Base-by-base conservation (phyloP, 1,139 yeast genomes). In the Protomyces inundatus region DNA sequence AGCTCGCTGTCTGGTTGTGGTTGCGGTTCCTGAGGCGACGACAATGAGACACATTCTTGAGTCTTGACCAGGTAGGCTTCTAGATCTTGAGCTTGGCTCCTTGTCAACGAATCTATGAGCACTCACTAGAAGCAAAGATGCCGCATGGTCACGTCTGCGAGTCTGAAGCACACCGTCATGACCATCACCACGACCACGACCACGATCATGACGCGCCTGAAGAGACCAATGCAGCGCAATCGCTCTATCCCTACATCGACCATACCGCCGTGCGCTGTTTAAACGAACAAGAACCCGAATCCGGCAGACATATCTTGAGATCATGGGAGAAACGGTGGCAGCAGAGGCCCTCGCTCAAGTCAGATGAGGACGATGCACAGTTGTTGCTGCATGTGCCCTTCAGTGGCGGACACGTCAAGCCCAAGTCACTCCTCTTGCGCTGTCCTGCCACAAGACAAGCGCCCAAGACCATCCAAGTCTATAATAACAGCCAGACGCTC, bases 311-410 rank as follows among this genome's bases (percentile, higher is more conserved):
- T 7, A 72, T 86, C 3, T 74, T 79, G 53, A 78, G 81, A 66
- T 72, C 86, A 3, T 88, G 90, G 79, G 79, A 80, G 50, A 74
- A 80, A 45, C 73, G 80, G 3, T 73, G 76, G 16, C 77, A 74
- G 7, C 73, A 73, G 1, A 76, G 75, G 6, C 64, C 64, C 51
- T 64, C 79, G 46, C 76, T 90, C 45, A 82, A 81, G 70, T 84
- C 91, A 0, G 97, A 91, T 73, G 84, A 88, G 3, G 98, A 93
- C 72, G 83, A 86, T 66, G 97, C 91, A 72, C 62, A 58, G 35
- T 69, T 91, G 71, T 81, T 91, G 55, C 71, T 91, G 37, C 82
- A 83, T 67, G 82, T 93, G 36, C 97, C 72, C 64, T 91, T 90
- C 69, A 14, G 30, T 12, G 85, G 87, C 16, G 89, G 89, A 0